Evolutionary conservation across 2,329 filamentous ascomycete genomes (phyloP), one percentile per base, ranked within the genome.

Genomic region (Aureobasidium sp.): DNA sequence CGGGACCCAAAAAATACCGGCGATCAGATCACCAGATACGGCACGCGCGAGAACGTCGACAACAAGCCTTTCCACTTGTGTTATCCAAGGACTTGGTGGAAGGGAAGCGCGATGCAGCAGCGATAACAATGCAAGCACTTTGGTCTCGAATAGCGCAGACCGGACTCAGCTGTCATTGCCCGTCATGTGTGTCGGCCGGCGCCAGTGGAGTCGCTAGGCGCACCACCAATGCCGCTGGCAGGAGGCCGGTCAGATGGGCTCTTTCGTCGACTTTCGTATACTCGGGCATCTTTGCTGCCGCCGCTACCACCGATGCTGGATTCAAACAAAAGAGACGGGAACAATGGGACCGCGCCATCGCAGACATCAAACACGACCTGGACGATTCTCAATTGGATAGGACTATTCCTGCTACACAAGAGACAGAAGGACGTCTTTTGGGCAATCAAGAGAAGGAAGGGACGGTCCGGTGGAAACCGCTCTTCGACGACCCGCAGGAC

Each of bases 81-180:
- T 17, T 44, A 25, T 5, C 45, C 22, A 25, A 60, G 25, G 44
- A 25, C 20, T n/a, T 25, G 45, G 45, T 34, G 57, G 45, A 31
- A 22, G 36, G 45, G 57, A n/a, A 37, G 31, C 34, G 57, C 34
- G 36, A 60, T 60, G 57, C 57, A 60, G 67, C 48, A 45, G 37
- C 61, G 57, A 51, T 73, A 72, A 70, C 20, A 20, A 91, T 91
- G 88, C 84, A 84, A 75, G 80, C 81, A 66, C 72, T 90, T 67
- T 87, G 86, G 85, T 85, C 84, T 74, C 83, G 85, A 76, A 83
- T 84, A 76, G 80, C 82, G 69, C 83, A 82, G 79, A 80, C 80
- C 75, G 83, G 82, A 74, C 74, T 73, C 66, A 79, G 82, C 68
- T 88, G 85, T 76, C 81, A 80, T 74, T 89, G 85, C 76, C 79